Evolutionary conservation across 768 basidiomycete genomes (phyloP).

Genomic region (Mycena galericulata): DNA sequence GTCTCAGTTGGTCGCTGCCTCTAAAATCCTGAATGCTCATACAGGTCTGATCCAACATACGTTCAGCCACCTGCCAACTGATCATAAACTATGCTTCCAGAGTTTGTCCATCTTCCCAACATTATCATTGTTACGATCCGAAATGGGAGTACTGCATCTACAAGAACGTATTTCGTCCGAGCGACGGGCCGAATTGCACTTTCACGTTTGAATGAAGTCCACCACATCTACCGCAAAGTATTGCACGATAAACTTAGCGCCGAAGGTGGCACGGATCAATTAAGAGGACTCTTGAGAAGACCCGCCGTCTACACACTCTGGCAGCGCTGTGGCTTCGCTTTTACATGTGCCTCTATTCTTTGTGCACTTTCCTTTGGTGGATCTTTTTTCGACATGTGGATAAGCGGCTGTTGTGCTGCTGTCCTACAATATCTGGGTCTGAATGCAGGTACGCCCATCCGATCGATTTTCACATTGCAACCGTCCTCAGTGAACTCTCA

Average conservation of each 20-base stretch:
- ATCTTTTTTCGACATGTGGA: slow-evolving; percentile 85
- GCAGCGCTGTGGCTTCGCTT: slow-evolving; percentile 79
- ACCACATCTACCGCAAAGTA: slow-evolving; percentile 87
- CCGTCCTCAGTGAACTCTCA: neutral
- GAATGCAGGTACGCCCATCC: slow-evolving; percentile 55
- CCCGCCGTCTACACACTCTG: slow-evolving; percentile 77
- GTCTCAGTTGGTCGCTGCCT: slow-evolving; percentile 85
- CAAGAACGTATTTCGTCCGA: slow-evolving; percentile 89
- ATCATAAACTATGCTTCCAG: no score
- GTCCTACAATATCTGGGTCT: slow-evolving; percentile 84
- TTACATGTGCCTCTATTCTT: slow-evolving; percentile 82
- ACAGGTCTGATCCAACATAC: slow-evolving; percentile 56
- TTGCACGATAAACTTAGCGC: slow-evolving; percentile 85
- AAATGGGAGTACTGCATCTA: slow-evolving; percentile 76
- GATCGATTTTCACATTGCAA: neutral
- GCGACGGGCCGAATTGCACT: slow-evolving; percentile 84
- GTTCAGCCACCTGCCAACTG: slow-evolving; percentile 6
- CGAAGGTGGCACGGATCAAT: slow-evolving; percentile 74
- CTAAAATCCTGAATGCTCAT: slow-evolving; percentile 80
- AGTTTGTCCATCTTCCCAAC: slow-evolving; percentile 87
- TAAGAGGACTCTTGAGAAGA: slow-evolving; percentile 72
- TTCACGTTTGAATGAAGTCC: slow-evolving; percentile 84
- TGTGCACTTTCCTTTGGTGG: slow-evolving; percentile 88
- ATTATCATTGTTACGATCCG: slow-evolving; percentile 87
- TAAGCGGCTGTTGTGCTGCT: slow-evolving; percentile 77